Conservation (phyloP, 306 rosid species). For the Cicer cuneatum region DNA sequence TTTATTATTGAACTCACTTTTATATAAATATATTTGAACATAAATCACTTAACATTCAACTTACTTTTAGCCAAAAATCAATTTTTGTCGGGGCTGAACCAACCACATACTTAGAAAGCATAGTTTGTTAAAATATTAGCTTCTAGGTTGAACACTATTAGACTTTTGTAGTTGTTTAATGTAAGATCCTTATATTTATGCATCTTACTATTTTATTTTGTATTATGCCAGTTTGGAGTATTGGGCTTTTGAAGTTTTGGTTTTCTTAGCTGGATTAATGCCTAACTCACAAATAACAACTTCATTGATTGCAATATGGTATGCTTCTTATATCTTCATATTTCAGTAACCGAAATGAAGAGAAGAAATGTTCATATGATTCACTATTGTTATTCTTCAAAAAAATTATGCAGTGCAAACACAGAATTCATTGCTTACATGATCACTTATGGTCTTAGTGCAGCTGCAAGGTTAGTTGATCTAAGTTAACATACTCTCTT, state of each 20-base stretch:
- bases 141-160: not conserved
- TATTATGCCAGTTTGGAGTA: conserved; percentile 75
- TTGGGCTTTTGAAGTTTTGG: conserved; percentile 90
- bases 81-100: no score
- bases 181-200: not conserved
- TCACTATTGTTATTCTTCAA: not conserved
- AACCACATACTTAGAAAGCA: no score
- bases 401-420: conserved; percentile 56
- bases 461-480: conserved; percentile 73
- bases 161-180: not conserved
- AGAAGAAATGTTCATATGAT: not conserved
- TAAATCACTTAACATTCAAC: no score
- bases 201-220: conserved; percentile 29
- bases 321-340: conserved; percentile 40
- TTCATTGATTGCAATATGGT: conserved; percentile 88
- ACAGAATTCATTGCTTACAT: conserved; percentile 73
- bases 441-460: conserved; percentile 80
- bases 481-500: not conserved
- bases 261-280: conserved; percentile 77
- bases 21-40: no score
- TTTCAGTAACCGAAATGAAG: not conserved
- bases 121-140: not conserved
- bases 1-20: no score
- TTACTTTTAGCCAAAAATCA: no score
- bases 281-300: conserved; percentile 70